These are phyloP conservation scores for Lepiota venenata DNA, from an alignment of 768 basidiomycete genomes.

Conservation along the genomic window DNA sequence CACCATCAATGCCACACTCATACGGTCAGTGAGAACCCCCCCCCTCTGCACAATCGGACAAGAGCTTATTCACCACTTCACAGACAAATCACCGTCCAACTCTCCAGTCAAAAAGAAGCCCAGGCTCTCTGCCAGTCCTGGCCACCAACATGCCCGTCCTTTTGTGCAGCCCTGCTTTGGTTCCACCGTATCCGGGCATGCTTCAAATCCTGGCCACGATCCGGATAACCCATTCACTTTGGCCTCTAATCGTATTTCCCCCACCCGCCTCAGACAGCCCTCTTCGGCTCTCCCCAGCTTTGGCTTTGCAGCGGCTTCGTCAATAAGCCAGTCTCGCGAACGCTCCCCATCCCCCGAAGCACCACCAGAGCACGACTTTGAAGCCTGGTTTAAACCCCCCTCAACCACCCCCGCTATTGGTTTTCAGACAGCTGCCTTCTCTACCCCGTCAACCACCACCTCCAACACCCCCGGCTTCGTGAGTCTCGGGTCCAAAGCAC, in stretches of 20 bases:
- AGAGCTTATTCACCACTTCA: neutral
- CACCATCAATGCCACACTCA: neutral
- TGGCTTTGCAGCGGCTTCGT: slow-evolving; percentile 24
- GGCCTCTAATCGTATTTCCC: neutral
- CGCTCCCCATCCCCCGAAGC: slow-evolving; percentile 40
- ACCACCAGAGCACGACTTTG: slow-evolving; percentile 36
- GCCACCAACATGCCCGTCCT: neutral
- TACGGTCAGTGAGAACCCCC: slow-evolving; percentile 7
- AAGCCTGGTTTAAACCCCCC: slow-evolving; percentile 47
- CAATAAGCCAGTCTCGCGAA: slow-evolving; percentile 14
- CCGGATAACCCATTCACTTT: slow-evolving; percentile 41
- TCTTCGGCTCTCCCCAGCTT: slow-evolving; percentile 17
- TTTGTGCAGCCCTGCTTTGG: neutral
- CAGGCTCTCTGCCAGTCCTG: neutral
- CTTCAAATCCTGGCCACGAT: slow-evolving; percentile 25
- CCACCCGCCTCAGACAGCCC: too few relatives aligned
- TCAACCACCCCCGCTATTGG: slow-evolving; percentile 22
- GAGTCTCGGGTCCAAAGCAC: neutral
- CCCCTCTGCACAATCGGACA: neutral
- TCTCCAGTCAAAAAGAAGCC: slow-evolving; percentile 10
- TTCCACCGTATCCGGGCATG: neutral
- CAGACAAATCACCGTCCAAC: slow-evolving; percentile 4
- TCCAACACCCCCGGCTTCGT: slow-evolving; percentile 8
- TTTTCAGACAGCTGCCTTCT: slow-evolving; percentile 33
- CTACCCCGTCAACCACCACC: slow-evolving; percentile 13